These are phyloP conservation scores for Eutypella sp. DNA, from an alignment of 2,329 filamentous ascomycete genomes.

Conservation along the genomic window DNA sequence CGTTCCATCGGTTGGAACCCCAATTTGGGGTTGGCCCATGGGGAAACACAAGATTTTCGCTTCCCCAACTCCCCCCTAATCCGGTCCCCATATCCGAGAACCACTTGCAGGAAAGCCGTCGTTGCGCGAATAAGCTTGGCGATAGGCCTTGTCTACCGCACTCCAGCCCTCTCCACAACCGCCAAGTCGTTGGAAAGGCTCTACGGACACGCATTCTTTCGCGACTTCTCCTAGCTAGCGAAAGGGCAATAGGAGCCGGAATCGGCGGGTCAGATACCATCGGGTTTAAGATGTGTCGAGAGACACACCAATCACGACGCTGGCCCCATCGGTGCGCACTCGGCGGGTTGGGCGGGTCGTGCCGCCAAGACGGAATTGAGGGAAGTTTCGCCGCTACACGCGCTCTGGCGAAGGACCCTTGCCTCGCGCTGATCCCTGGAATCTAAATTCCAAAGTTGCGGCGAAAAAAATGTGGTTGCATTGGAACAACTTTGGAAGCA, in stretches of 20 bases:
- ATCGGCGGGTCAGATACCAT: constrained; percentile 5
- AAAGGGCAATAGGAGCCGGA: background rate
- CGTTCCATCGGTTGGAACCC: background rate
- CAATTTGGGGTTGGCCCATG: background rate
- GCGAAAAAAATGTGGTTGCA: too few relatives aligned
- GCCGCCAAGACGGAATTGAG: constrained; percentile 23
- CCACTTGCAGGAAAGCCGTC: too few relatives aligned
- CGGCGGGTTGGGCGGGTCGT: constrained; percentile 6
- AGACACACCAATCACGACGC: constrained; percentile 7
- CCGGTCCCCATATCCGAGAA: too few relatives aligned
- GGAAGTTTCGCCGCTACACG: constrained; percentile 14
- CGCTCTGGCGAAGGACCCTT: too few relatives aligned
- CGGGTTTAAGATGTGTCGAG: constrained; percentile 3
- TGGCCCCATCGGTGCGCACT: background rate
- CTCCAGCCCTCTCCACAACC: too few relatives aligned
- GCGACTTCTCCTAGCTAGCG: background rate
- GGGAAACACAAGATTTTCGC: background rate
- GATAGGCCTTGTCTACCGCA: too few relatives aligned
- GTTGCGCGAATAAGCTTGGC: too few relatives aligned
- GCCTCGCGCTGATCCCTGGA: too few relatives aligned
- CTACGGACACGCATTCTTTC: too few relatives aligned
- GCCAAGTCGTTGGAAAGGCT: too few relatives aligned
- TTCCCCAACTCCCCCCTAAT: too few relatives aligned
- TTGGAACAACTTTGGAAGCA: background rate
- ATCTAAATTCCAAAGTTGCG: too few relatives aligned